Evolutionary conservation across 495 filamentous ascomycete species (phyloP).

Genomic region (Talaromyces wortmannii): DNA sequence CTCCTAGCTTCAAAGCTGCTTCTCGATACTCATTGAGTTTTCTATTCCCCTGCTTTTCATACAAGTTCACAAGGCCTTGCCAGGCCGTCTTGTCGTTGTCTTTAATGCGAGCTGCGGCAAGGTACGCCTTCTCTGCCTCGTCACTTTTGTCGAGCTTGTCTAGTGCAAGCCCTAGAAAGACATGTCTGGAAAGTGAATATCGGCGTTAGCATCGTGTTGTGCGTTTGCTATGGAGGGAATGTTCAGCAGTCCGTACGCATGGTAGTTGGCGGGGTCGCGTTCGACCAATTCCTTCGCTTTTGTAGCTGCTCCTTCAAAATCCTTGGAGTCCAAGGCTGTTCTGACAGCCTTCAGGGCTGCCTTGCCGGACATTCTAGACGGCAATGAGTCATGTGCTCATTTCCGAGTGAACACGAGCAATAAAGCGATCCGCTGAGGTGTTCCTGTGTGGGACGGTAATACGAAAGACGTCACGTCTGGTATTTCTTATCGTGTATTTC

Average conservation of each 20-base stretch:
- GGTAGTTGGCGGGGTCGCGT: slow-evolving; percentile 72
- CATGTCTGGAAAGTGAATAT: slow-evolving; percentile 40
- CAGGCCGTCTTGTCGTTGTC: slow-evolving; percentile 63
- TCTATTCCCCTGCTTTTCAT: slow-evolving; percentile 62
- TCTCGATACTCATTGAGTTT: slow-evolving; percentile 69
- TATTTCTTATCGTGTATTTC: slow-evolving; percentile 8
- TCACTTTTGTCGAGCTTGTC: slow-evolving; percentile 66
- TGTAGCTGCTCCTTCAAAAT: slow-evolving; percentile 66
- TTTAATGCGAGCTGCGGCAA: slow-evolving; percentile 62
- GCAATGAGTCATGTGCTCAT: slow-evolving; percentile 8
- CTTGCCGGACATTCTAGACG: slow-evolving; percentile 56
- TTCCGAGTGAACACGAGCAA: slow-evolving; percentile 12
- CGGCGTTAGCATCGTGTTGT: slow-evolving; percentile 6
- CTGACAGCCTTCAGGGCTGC: slow-evolving; percentile 77
- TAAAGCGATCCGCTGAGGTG: slow-evolving; percentile 10
- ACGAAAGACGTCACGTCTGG: slow-evolving; percentile 4
- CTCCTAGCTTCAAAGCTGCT: slow-evolving; percentile 64
- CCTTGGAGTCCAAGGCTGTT: slow-evolving; percentile 68
- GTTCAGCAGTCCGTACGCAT: slow-evolving; percentile 49
- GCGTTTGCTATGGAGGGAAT: background rate
- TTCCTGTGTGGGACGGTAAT: background rate
- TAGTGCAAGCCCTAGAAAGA: slow-evolving; percentile 75
- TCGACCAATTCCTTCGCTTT: slow-evolving; percentile 61
- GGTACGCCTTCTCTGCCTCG: slow-evolving; percentile 69
- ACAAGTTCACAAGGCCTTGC: slow-evolving; percentile 84